phyloP scores from a whole-genome alignment of 306 rosid species.

The Carpinus viminea region DNA sequence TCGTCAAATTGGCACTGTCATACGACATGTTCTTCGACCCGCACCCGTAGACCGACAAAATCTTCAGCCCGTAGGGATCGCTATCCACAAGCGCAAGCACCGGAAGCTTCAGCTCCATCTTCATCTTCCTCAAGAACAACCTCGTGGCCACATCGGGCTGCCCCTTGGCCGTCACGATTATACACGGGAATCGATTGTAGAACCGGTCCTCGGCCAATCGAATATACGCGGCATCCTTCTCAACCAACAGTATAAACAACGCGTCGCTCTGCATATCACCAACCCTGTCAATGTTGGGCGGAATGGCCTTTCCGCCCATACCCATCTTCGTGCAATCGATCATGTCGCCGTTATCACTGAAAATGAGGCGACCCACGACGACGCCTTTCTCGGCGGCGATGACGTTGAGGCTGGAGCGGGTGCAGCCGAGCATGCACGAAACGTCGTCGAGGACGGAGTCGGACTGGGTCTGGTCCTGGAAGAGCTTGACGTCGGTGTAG shows the following conservation, averaged over 20 bases:
- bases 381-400: constrained; percentile 92
- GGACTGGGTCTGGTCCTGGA: constrained; percentile 85
- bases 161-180: constrained; percentile 79
- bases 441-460: constrained; percentile 88
- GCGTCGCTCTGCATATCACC: constrained; percentile 97
- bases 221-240: constrained; percentile 93
- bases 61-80: constrained; percentile 89
- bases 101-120: constrained; percentile 77
- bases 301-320: constrained; percentile 92
- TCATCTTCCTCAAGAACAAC: constrained; percentile 88
- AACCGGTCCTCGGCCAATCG: constrained; percentile 90
- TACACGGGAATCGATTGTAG: constrained; percentile 83
- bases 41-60: constrained; percentile 84
- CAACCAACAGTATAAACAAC: constrained; percentile 76
- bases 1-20: constrained; percentile 86
- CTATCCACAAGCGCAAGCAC: constrained; percentile 93
- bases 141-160: constrained; percentile 92
- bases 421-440: constrained; percentile 83
- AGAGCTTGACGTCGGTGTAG: constrained; percentile 90
- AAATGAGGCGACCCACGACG: constrained; percentile 81
- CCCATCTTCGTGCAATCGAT: constrained; percentile 98
- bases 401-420: constrained; percentile 82
- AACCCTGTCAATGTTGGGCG: constrained; percentile 84
- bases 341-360: constrained; percentile 92
- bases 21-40: constrained; percentile 96